phyloP scores from a whole-genome alignment of 345 rosid species.

The Gossypium anomalum region DNA sequence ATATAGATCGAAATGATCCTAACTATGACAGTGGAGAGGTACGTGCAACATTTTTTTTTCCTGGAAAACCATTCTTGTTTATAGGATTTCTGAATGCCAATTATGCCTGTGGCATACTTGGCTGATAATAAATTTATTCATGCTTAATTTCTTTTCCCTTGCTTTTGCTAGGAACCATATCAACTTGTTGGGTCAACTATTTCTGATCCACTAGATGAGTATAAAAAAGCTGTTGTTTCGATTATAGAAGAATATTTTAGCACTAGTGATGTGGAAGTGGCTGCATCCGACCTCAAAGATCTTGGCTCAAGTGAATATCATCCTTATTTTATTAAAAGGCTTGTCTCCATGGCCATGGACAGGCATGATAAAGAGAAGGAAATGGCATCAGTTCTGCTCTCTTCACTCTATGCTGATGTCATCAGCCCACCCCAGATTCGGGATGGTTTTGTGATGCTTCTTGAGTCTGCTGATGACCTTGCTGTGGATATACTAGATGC shows the following conservation, averaged over 20 bases:
- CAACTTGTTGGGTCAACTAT: constrained; percentile 75
- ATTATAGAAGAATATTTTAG: constrained; percentile 85
- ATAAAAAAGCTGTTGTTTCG: constrained; percentile 83
- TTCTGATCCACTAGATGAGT: constrained; percentile 88
- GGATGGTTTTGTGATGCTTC: constrained; percentile 96
- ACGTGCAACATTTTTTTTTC: constrained; percentile 13
- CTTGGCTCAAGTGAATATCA: constrained; percentile 87
- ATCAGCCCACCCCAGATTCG: constrained; percentile 80
- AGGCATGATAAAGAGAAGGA: constrained; percentile 98
- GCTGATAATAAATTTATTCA: neutral
- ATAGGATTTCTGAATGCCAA: neutral
- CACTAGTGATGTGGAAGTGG: constrained; percentile 83
- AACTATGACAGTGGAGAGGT: constrained; percentile 99
- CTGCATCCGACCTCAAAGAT: constrained; percentile 93
- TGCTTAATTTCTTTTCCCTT: constrained; percentile 14
- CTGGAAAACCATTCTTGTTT: neutral
- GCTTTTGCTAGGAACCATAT: constrained; percentile 64
- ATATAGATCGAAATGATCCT: constrained; percentile 84
- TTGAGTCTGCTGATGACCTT: constrained; percentile 91
- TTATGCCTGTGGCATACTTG: neutral
- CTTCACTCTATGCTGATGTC: constrained; percentile 89
- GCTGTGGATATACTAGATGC: constrained; percentile 88
- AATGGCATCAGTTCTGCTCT: constrained; percentile 94
- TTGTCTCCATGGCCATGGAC: constrained; percentile 98
- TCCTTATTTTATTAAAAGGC: constrained; percentile 86